These are phyloP conservation scores for Arctostaphylos glauca DNA, from an alignment of 148 eudicot genomes.

Conservation along the genomic window DNA sequence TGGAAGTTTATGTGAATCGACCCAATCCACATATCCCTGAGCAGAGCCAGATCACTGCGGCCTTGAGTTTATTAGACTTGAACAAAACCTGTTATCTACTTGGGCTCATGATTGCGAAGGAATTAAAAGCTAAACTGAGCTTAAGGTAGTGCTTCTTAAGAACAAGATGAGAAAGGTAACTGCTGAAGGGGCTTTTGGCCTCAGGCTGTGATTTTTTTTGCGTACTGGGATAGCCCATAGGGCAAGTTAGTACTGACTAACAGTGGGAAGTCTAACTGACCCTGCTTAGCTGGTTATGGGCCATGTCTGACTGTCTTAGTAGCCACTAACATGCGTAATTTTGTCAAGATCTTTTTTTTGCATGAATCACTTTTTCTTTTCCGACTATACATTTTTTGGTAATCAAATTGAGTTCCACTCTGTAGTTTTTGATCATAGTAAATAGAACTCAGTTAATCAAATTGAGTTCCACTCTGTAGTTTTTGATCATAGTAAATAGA, in stretches of 20 bases:
- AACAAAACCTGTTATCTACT: not conserved
- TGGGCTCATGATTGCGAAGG: not conserved
- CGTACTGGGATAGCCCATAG: not conserved
- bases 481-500: too few species aligned
- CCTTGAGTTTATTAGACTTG: not conserved
- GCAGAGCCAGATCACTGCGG: not conserved
- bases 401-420: too few species aligned
- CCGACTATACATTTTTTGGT: too few species aligned
- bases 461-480: too few species aligned
- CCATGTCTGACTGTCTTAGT: not conserved
- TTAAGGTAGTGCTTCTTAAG: not conserved
- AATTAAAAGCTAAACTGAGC: not conserved
- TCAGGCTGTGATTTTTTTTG: not conserved
- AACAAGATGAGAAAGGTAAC: not conserved
- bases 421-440: too few species aligned
- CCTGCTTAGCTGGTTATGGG: not conserved
- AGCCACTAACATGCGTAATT: not conserved
- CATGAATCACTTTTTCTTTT: too few species aligned
- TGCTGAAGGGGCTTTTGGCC: conserved; percentile 2
- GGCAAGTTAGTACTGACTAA: not conserved
- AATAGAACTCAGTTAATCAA: too few species aligned
- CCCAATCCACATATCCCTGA: not conserved
- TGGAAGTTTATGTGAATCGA: not conserved
- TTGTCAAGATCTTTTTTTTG: too few species aligned
- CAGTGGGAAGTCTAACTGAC: not conserved